phyloP scores from a whole-genome alignment of 164 flowering plant genomes.

The Vitis rotundifolia region DNA sequence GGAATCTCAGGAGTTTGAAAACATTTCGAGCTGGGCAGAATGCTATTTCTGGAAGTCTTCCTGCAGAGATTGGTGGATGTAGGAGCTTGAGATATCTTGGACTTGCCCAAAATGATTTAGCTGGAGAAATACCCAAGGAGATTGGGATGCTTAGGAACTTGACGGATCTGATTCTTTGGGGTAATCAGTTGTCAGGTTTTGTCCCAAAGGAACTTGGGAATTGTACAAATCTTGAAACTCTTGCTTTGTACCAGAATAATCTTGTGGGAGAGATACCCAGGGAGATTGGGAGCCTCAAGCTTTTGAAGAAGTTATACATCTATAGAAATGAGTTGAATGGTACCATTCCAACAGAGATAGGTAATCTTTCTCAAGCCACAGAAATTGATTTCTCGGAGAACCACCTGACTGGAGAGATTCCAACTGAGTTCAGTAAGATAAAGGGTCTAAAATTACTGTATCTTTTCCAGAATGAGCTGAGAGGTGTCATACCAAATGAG shows the following conservation, averaged over 20 bases:
- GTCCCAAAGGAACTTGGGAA: constrained; percentile 81
- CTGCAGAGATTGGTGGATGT: constrained; percentile 67
- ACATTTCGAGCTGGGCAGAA: constrained; percentile 86
- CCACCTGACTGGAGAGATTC: constrained; percentile 69
- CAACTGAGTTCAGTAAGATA: constrained; percentile 65
- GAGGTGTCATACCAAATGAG: constrained; percentile 81
- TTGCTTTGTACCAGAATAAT: constrained; percentile 73
- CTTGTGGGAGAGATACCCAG: constrained; percentile 72
- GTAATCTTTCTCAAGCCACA: constrained; percentile 62
- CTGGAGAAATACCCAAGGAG: constrained; percentile 68
- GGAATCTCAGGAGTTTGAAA: constrained; percentile 68
- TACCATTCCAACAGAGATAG: constrained; percentile 77
- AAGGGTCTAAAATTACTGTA: constrained; percentile 54
- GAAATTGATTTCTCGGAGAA: constrained; percentile 96
- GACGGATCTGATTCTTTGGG: constrained; percentile 63
- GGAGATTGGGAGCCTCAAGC: constrained; percentile 65
- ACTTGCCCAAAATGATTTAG: constrained; percentile 72
- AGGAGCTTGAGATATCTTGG: constrained; percentile 62
- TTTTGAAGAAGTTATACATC: constrained; percentile 57
- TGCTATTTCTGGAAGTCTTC: constrained; percentile 70
- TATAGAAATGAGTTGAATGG: constrained; percentile 81
- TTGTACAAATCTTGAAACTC: constrained; percentile 57
- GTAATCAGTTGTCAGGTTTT: constrained; percentile 63
- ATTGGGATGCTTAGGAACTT: constrained; percentile 69
- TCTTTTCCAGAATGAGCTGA: constrained; percentile 79